Conservation (phyloP, 2,329 filamentous ascomycete genomes). For the Amauroascus verrucosus region DNA sequence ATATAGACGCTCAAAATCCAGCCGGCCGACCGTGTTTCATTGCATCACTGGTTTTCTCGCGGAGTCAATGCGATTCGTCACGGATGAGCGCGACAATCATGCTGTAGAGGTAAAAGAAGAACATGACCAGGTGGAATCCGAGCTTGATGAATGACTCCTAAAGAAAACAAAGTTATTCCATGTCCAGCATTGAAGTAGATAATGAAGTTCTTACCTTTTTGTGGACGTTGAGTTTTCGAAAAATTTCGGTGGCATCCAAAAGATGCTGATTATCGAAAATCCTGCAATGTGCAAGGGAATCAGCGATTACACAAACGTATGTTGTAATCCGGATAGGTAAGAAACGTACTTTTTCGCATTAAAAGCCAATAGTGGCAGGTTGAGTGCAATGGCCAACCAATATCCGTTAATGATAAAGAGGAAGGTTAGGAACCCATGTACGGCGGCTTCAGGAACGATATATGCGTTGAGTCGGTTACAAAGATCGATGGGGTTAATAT, state of each 20-base stretch:
- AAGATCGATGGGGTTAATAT: conserved; percentile 99
- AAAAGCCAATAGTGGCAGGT: conserved; percentile 82
- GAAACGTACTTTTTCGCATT: conserved; percentile 89
- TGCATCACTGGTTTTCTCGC: conserved; percentile 29
- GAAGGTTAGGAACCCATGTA: conserved; percentile 91
- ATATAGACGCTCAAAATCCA: conserved; percentile 5
- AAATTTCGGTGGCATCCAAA: conserved; percentile 95
- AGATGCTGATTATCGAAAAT: conserved; percentile 96
- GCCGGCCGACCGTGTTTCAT: conserved; percentile 29
- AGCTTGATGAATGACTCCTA: conserved; percentile 99
- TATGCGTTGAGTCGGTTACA: conserved; percentile 99
- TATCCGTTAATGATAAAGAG: conserved; percentile 98
- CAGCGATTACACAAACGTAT: not conserved
- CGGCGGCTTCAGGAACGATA: conserved; percentile 95
- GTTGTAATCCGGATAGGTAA: not conserved
- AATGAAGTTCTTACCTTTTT: conserved; percentile 61
- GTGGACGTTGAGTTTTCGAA: conserved; percentile 96
- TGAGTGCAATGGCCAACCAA: conserved; percentile 87
- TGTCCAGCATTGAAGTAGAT: not conserved
- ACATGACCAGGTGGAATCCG: conserved; percentile 97
- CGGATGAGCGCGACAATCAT: conserved; percentile 95
- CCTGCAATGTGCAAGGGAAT: conserved; percentile 41
- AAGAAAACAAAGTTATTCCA: not conserved
- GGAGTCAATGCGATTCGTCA: conserved; percentile 73
- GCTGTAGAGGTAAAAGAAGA: conserved; percentile 99